Conservation (phyloP, 1,284 basidiomycete species). For the Ustilago bromivora region DNA sequence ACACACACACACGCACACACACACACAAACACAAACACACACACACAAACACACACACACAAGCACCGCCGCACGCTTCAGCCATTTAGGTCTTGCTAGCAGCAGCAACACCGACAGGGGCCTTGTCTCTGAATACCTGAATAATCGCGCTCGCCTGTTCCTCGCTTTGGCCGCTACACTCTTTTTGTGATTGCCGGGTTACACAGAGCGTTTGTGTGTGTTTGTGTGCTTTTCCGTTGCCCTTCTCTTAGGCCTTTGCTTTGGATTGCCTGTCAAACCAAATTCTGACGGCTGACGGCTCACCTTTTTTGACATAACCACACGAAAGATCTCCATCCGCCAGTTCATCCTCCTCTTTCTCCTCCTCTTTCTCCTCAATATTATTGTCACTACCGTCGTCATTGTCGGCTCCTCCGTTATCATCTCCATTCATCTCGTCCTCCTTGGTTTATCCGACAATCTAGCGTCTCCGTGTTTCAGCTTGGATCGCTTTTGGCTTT, state of each 20-base stretch:
- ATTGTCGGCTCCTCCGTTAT: not conserved
- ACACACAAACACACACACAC: not conserved
- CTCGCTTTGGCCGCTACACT: not conserved
- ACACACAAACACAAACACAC: not conserved
- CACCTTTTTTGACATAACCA: not conserved
- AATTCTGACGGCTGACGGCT: slow-evolving; percentile 4
- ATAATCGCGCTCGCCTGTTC: slow-evolving; percentile 5
- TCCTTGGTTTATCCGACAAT: not conserved
- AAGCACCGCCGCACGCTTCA: not conserved
- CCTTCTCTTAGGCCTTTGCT: not conserved
- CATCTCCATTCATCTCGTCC: not conserved
- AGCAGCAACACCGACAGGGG: slow-evolving; percentile 4
- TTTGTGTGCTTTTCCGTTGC: not conserved
- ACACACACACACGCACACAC: not conserved
- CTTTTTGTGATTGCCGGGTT: slow-evolving; percentile 1
- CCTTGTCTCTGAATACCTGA: not conserved
- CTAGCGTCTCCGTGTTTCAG: not conserved
- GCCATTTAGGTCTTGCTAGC: not conserved
- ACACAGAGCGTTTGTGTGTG: not conserved
- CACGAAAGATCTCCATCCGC: slow-evolving; percentile 4
- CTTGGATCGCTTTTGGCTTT: not conserved
- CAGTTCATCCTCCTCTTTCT: not conserved
- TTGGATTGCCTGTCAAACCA: slow-evolving; percentile 6
- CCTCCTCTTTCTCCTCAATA: not conserved
- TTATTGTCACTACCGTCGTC: not conserved